These are phyloP conservation scores for Osmanthus fragrans DNA, from an alignment of 257 asterid species.

Conservation along the genomic window DNA sequence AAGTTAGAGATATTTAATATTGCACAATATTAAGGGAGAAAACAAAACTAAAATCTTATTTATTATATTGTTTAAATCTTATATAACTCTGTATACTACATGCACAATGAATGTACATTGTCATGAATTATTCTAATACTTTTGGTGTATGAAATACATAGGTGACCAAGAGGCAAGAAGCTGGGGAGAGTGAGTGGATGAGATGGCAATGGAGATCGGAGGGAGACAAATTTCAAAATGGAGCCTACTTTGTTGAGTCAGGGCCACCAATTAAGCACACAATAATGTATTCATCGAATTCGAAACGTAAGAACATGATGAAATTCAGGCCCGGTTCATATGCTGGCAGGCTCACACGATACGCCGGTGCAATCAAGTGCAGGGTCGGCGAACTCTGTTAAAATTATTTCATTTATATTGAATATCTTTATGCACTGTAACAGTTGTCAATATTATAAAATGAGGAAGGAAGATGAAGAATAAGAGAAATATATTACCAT, in stretches of 20 bases:
- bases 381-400: slow-evolving; percentile 30
- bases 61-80: too few relatives aligned
- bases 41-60: too few relatives aligned
- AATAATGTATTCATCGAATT: slow-evolving; percentile 16
- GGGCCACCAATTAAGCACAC: slow-evolving; percentile 41
- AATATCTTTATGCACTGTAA: not conserved
- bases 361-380: slow-evolving; percentile 55
- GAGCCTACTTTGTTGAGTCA: slow-evolving; percentile 52
- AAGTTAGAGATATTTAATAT: too few relatives aligned
- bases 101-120: not conserved
- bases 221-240: slow-evolving; percentile 49
- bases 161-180: slow-evolving; percentile 61
- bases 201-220: slow-evolving; percentile 68
- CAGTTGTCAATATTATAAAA: not conserved
- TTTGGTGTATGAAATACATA: not conserved
- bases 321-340: slow-evolving; percentile 49
- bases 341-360: slow-evolving; percentile 51
- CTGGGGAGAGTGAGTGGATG: slow-evolving; percentile 42
- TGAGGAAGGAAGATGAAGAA: not conserved
- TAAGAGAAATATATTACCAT: not conserved
- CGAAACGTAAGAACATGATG: slow-evolving; percentile 24
- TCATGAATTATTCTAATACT: not conserved
- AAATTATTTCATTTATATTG: not conserved
- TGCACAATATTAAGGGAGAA: too few relatives aligned
- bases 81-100: too few relatives aligned